Percentiles rank a stretch among this genome's conserved stretches.
Conservation (phyloP, 164 flowering plant species). For the Echeveria elegans region DNA sequence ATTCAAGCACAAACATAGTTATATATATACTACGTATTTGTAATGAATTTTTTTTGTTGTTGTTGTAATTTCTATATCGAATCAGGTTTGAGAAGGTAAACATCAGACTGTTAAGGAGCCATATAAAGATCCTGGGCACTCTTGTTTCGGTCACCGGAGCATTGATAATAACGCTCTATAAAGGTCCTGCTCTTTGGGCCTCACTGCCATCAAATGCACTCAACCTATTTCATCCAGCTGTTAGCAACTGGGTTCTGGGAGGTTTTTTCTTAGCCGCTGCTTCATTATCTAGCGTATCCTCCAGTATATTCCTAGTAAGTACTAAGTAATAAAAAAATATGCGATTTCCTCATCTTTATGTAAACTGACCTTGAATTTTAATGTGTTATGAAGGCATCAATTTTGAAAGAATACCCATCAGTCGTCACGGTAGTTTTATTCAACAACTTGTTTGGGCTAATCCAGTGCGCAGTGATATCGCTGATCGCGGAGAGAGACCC, state of each 20-base stretch:
- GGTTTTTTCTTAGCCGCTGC: constrained; percentile 26
- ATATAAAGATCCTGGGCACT: constrained; percentile 31
- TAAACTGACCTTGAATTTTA: constrained; percentile 9
- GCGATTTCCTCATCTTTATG: not conserved
- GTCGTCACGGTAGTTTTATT: constrained; percentile 28
- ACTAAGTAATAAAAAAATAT: not conserved
- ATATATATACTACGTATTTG: no score
- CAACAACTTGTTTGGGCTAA: constrained; percentile 34
- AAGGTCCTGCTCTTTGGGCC: constrained; percentile 29
- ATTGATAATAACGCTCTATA: constrained; percentile 31
- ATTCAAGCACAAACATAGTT: no score
- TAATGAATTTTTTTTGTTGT: not conserved
- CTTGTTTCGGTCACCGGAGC: constrained; percentile 42
- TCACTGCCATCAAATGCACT: not conserved
- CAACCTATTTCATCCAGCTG: constrained; percentile 5
- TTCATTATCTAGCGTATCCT: constrained; percentile 17
- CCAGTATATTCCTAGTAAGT: constrained; percentile 21
- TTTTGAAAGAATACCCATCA: constrained; percentile 31
- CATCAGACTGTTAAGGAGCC: constrained; percentile 27
- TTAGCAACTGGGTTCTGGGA: constrained; percentile 38
- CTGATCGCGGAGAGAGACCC: constrained; percentile 25
- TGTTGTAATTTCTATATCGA: not conserved
- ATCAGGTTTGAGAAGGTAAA: constrained; percentile 38
- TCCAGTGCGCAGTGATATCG: constrained; percentile 30
- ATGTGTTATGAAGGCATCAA: constrained; percentile 24